phyloP scores from a whole-genome alignment of 176 grass and related monocot genomes.

The Hsuehochloa calcarea region DNA sequence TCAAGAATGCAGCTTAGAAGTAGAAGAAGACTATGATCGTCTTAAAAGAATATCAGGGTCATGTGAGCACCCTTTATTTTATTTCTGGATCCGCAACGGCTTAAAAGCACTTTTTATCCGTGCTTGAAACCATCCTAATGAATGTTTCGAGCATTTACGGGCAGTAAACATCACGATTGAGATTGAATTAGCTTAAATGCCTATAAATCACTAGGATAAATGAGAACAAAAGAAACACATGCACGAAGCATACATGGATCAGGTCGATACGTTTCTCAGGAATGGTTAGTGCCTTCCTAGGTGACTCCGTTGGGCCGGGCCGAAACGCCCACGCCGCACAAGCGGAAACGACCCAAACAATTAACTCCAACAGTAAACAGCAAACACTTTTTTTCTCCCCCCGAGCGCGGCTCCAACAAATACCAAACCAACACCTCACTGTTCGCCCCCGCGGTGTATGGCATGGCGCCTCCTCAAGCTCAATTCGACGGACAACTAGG shows the following conservation, averaged over 20 bases:
- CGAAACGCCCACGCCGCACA: neutral
- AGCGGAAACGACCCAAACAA: conserved; percentile 26
- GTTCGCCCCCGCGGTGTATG: neutral
- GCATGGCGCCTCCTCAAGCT: conserved; percentile 29
- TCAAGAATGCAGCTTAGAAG: too few relatives aligned
- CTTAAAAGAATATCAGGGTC: too few relatives aligned
- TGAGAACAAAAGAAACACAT: neutral
- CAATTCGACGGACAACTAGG: neutral
- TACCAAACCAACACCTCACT: neutral
- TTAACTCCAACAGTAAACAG: conserved; percentile 10
- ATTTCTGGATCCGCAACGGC: too few relatives aligned
- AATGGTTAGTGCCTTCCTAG: neutral
- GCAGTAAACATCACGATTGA: neutral
- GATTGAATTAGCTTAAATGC: neutral
- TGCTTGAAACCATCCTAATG: neutral
- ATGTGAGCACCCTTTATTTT: too few relatives aligned
- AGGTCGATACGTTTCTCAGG: neutral
- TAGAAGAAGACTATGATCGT: too few relatives aligned
- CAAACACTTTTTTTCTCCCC: neutral
- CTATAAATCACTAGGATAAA: neutral
- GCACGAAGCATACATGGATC: neutral
- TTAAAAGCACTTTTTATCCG: neutral
- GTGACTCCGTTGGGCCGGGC: neutral
- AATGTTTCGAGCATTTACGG: neutral
- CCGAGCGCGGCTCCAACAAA: conserved; percentile 9